Conservation (phyloP, 148 eudicot genomes). For the Drosera capensis region DNA sequence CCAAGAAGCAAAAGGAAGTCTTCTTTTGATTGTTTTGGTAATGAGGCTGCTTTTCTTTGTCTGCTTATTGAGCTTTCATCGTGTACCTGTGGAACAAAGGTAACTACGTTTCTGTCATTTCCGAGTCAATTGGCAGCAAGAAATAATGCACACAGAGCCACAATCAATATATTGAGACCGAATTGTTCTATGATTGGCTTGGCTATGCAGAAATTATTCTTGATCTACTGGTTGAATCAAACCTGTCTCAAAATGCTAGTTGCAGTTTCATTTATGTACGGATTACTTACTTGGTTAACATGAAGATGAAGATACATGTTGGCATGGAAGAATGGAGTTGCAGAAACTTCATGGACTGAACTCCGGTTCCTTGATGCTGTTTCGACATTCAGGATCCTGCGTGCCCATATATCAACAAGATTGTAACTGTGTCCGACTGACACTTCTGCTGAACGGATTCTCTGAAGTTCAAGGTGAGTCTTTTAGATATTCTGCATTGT, state of each 20-base stretch:
- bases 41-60: slow-evolving; percentile 47
- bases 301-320: slow-evolving; percentile 86
- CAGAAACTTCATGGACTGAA: slow-evolving; percentile 34
- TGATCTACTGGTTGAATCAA: too few relatives aligned
- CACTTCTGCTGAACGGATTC: slow-evolving; percentile 42
- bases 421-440: slow-evolving; percentile 95
- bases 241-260: too few relatives aligned
- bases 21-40: slow-evolving; percentile 42
- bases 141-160: too few relatives aligned
- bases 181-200: neutral
- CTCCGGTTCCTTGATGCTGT: slow-evolving; percentile 58
- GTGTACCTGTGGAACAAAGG: slow-evolving; percentile 35
- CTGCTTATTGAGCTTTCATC: slow-evolving; percentile 73
- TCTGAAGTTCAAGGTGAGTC: too few relatives aligned
- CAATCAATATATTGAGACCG: neutral
- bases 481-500: too few relatives aligned
- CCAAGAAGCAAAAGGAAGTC: slow-evolving; percentile 65
- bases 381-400: slow-evolving; percentile 66
- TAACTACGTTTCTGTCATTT: slow-evolving; percentile 1
- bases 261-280: neutral
- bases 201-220: too few relatives aligned
- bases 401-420: slow-evolving; percentile 39
- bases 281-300: slow-evolving; percentile 37
- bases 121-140: neutral
- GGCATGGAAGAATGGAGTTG: slow-evolving; percentile 68